phyloP scores from a whole-genome alignment of 257 asterid species.

The Knoxia roxburghii region DNA sequence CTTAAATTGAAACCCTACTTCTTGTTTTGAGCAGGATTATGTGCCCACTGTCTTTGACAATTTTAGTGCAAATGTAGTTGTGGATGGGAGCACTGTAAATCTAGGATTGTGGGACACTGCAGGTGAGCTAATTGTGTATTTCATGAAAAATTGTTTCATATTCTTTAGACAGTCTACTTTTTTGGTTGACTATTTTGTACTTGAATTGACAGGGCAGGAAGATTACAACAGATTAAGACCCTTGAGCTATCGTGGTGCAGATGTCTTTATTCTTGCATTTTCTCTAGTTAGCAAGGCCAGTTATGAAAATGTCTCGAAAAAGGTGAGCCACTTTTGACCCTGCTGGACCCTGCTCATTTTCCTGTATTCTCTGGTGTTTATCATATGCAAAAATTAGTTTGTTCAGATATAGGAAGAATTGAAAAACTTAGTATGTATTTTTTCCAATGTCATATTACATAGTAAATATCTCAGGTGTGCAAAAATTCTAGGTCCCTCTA shows the following conservation, averaged over 20 bases:
- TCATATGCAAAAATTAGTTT: not conserved
- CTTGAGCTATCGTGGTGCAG: constrained; percentile 91
- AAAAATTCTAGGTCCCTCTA: not conserved
- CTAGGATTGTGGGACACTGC: constrained; percentile 93
- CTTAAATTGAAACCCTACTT: not conserved
- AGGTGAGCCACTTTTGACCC: constrained; percentile 33
- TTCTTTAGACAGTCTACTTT: constrained; percentile 15
- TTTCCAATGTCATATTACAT: not conserved
- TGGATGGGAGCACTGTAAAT: constrained; percentile 80
- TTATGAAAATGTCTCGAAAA: constrained; percentile 70
- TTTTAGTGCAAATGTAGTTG: constrained; percentile 82
- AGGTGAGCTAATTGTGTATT: constrained; percentile 32
- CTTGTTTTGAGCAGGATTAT: constrained; percentile 50
- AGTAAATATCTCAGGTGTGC: not conserved
- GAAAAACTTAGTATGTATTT: not conserved
- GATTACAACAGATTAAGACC: constrained; percentile 86
- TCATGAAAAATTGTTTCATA: not conserved
- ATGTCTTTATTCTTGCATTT: constrained; percentile 82
- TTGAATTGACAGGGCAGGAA: constrained; percentile 65
- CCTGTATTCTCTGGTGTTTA: not conserved
- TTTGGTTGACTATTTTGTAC: constrained; percentile 5
- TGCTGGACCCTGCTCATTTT: not conserved
- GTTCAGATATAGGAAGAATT: not conserved
- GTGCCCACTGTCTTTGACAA: constrained; percentile 93
- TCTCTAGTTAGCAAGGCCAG: constrained; percentile 93